Conservation (phyloP, 345 rosid genomes). For the Populus simonii region DNA sequence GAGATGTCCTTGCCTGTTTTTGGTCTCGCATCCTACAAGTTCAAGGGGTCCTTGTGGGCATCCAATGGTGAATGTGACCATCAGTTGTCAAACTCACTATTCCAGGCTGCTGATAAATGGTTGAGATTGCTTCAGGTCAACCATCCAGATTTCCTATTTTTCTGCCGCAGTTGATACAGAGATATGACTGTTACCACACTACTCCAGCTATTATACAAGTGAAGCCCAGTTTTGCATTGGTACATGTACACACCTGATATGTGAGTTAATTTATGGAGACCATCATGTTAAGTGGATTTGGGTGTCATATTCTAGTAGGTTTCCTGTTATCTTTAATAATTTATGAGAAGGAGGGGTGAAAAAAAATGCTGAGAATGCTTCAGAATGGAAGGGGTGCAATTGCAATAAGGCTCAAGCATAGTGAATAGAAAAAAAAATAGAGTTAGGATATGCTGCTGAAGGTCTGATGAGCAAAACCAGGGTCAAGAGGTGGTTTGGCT, state of each 20-base stretch:
- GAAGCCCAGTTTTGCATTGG: not conserved
- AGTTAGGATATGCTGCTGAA: slow-evolving; percentile 17
- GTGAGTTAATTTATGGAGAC: not conserved
- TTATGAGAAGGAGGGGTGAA: slow-evolving; percentile 8
- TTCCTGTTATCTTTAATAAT: not conserved
- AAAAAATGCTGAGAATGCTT: not conserved
- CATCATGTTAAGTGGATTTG: slow-evolving; percentile 1
- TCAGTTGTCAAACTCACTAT: slow-evolving; percentile 16
- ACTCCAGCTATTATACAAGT: not conserved
- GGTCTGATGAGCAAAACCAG: slow-evolving; percentile 10
- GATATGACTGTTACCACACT: not conserved
- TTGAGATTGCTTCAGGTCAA: slow-evolving; percentile 20
- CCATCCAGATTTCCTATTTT: slow-evolving; percentile 32
- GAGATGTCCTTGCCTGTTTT: slow-evolving; percentile 26
- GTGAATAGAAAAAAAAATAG: slow-evolving; percentile 6
- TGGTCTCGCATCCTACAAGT: slow-evolving; percentile 31
- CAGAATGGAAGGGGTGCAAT: slow-evolving; percentile 10
- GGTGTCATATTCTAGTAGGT: slow-evolving; percentile 2
- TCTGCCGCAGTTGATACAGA: slow-evolving; percentile 15
- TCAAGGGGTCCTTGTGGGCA: slow-evolving; percentile 29
- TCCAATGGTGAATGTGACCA: slow-evolving; percentile 14
- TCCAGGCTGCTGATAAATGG: slow-evolving; percentile 23
- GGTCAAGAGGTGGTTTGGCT: slow-evolving; percentile 11
- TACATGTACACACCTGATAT: not conserved
- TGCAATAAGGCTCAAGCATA: slow-evolving; percentile 16